These are phyloP conservation scores for Euphorbia peplus DNA, from an alignment of 345 rosid species.

Conservation along the genomic window DNA sequence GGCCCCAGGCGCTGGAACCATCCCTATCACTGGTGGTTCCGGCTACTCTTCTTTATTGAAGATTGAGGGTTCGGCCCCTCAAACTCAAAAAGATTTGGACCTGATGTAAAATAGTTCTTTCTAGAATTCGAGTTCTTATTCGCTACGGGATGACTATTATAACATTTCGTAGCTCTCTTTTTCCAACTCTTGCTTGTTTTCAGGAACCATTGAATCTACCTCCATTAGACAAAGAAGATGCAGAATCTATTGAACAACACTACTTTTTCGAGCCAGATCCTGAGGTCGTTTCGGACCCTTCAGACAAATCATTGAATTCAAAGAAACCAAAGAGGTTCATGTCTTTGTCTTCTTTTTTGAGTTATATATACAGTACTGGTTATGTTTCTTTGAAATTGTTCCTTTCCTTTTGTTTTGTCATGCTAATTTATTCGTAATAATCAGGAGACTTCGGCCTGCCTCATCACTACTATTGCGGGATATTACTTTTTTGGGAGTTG, in stretches of 20 bases:
- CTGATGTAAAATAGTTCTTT: too few relatives aligned
- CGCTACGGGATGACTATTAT: too few relatives aligned
- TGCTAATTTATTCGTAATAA: too few relatives aligned
- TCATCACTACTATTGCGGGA: constrained; percentile 65
- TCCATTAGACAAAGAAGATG: constrained; percentile 15
- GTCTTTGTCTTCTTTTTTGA: not conserved
- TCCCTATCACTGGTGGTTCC: too few relatives aligned
- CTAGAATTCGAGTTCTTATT: too few relatives aligned
- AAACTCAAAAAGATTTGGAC: too few relatives aligned
- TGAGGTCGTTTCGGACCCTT: constrained; percentile 10
- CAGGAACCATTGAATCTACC: constrained; percentile 25
- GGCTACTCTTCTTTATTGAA: too few relatives aligned
- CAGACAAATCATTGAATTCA: constrained; percentile 16
- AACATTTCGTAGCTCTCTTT: not conserved
- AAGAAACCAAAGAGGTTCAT: constrained; percentile 47
- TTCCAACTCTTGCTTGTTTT: not conserved
- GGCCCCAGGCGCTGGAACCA: too few relatives aligned
- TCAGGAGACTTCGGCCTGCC: constrained; percentile 85
- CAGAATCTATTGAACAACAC: constrained; percentile 2
- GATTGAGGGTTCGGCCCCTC: too few relatives aligned
- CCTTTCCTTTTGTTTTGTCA: not conserved
- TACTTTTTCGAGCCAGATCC: constrained; percentile 12
- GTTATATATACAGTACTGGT: not conserved
- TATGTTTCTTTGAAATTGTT: not conserved
- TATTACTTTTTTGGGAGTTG: constrained; percentile 44